Percentiles rank a stretch among this genome's conserved stretches.
phyloP scores from a whole-genome alignment of 2,329 filamentous ascomycete genomes.

The Xylariaceae sp. region DNA sequence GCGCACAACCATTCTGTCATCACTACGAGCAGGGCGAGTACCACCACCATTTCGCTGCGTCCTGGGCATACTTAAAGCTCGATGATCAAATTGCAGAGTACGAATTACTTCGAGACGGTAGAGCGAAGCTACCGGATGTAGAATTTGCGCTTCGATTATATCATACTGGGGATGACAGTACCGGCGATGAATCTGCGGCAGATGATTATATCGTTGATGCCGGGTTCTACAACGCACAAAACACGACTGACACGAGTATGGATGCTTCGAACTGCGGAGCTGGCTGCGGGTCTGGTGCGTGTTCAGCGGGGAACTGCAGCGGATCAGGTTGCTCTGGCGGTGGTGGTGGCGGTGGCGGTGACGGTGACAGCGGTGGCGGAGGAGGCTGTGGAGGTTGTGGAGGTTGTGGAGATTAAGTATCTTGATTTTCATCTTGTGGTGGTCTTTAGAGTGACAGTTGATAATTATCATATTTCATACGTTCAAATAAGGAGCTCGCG shows the following conservation, averaged over 20 bases:
- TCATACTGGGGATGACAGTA: neutral
- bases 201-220: conserved; percentile 1
- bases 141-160: neutral
- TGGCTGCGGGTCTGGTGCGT: conserved; percentile 1
- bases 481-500: too few relatives aligned
- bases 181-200: neutral
- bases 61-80: conserved; percentile 6
- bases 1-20: conserved; percentile 13
- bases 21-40: conserved; percentile 13
- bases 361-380: too few relatives aligned
- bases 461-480: neutral
- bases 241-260: too few relatives aligned
- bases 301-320: neutral
- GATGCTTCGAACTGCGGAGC: conserved; percentile 1
- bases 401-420: neutral
- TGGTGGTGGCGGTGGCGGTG: neutral
- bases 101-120: conserved; percentile 11
- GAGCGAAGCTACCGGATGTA: conserved; percentile 9
- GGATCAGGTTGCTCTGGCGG: neutral
- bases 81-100: conserved; percentile 11
- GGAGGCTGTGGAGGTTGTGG: too few relatives aligned
- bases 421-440: too few relatives aligned
- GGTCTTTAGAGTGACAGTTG: neutral
- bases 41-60: conserved; percentile 13
- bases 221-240: neutral